phyloP scores from a whole-genome alignment of 2,329 filamentous ascomycete species.

The Chaetoscypha palmicola region DNA sequence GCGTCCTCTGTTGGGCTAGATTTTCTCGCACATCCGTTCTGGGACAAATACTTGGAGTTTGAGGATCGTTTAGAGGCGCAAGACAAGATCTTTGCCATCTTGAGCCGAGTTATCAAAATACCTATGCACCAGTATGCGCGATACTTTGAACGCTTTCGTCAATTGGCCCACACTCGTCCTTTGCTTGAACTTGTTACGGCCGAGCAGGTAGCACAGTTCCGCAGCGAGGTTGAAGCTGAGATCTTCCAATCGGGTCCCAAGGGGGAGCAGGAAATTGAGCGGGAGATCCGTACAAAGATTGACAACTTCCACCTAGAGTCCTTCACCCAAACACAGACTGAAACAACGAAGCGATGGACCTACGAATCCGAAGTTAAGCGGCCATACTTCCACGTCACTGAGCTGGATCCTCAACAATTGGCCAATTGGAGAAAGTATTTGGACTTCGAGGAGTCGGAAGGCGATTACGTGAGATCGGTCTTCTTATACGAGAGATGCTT shows the following conservation, averaged over 20 bases:
- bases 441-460: constrained; percentile 87
- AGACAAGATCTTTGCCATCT: constrained; percentile 78
- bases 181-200: constrained; percentile 64
- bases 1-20: constrained; percentile 81
- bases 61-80: constrained; percentile 82
- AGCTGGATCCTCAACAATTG: constrained; percentile 78
- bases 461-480: constrained; percentile 64
- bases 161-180: constrained; percentile 65
- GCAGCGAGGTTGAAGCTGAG: constrained; percentile 65
- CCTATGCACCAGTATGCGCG: constrained; percentile 93
- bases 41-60: constrained; percentile 98
- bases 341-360: constrained; percentile 89
- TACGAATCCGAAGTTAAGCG: constrained; percentile 93
- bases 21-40: constrained; percentile 91
- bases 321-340: constrained; percentile 74
- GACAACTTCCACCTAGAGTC: constrained; percentile 74
- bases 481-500: constrained; percentile 93
- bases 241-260: constrained; percentile 47
- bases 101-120: constrained; percentile 76
- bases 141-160: constrained; percentile 87
- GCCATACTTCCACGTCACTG: constrained; percentile 93
- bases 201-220: constrained; percentile 61
- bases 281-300: constrained; percentile 72
- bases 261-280: constrained; percentile 72
- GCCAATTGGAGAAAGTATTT: constrained; percentile 93